A percentile compares a stretch with the other conserved stretches of the same genome.
phyloP scores from a whole-genome alignment of 495 filamentous ascomycete genomes.

The Physcia stellaris region DNA sequence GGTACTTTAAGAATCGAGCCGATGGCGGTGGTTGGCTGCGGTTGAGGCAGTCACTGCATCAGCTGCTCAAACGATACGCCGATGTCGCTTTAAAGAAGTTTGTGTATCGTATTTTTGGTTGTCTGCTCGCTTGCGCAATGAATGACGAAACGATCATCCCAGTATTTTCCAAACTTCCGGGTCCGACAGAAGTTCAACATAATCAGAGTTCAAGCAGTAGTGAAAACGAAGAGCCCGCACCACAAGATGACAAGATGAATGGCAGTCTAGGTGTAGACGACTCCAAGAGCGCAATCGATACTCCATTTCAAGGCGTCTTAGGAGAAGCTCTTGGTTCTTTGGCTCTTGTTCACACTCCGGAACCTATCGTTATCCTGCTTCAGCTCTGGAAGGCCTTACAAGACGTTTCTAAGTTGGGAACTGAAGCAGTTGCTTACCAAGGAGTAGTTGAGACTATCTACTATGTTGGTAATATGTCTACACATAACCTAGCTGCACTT shows the following conservation, averaged over 20 bases:
- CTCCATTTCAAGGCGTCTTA: conserved; percentile 22
- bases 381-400: conserved; percentile 14
- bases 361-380: conserved; percentile 12
- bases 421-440: conserved; percentile 3
- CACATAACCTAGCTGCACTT: conserved; percentile 60
- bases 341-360: conserved; percentile 11
- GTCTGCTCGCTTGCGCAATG: conserved; percentile 68
- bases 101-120: conserved; percentile 66
- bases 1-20: conserved; percentile 66
- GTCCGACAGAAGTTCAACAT: background rate
- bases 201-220: background rate
- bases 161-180: conserved; percentile 15
- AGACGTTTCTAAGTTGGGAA: conserved; percentile 21
- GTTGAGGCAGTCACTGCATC: conserved; percentile 51
- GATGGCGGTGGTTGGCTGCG: conserved; percentile 63
- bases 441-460: conserved; percentile 13
- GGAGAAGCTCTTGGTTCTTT: conserved; percentile 1
- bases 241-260: background rate
- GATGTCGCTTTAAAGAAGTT: conserved; percentile 42
- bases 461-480: conserved; percentile 41
- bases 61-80: conserved; percentile 29
- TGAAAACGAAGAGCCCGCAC: background rate
- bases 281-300: background rate
- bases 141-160: conserved; percentile 56
- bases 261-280: background rate